Conservation (phyloP, 805 yeast genomes). For the Cyberlindnera euphorbiae region DNA sequence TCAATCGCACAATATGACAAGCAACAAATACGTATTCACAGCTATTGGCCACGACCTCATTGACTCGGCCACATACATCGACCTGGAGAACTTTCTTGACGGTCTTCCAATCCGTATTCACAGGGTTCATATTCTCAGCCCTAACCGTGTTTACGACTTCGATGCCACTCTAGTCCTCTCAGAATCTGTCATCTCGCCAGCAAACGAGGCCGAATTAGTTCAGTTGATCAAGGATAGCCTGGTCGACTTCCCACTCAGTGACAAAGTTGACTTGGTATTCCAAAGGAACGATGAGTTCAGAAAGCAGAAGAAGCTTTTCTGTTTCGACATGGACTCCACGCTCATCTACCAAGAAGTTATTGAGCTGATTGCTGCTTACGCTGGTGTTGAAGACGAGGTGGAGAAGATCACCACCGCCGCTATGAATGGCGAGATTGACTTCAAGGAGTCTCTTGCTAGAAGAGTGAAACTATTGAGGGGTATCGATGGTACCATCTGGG, state of each 20-base stretch:
- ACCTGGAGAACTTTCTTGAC: slow-evolving; percentile 25
- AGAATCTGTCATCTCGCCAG: slow-evolving; percentile 16
- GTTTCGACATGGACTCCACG: slow-evolving; percentile 98
- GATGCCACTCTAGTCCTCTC: slow-evolving; percentile 16
- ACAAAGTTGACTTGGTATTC: slow-evolving; percentile 38
- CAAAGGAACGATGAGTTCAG: slow-evolving; percentile 34
- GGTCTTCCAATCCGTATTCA: slow-evolving; percentile 28
- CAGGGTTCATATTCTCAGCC: slow-evolving; percentile 27
- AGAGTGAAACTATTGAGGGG: slow-evolving; percentile 83
- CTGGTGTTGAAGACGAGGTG: slow-evolving; percentile 84
- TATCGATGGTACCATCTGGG: slow-evolving; percentile 73
- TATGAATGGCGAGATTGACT: slow-evolving; percentile 96
- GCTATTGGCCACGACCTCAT: slow-evolving; percentile 24
- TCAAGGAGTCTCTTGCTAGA: slow-evolving; percentile 69
- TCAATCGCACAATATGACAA: not conserved
- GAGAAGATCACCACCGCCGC: slow-evolving; percentile 88
- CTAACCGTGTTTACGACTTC: slow-evolving; percentile 37
- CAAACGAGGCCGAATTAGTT: slow-evolving; percentile 13
- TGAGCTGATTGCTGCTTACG: slow-evolving; percentile 90
- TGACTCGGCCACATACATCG: slow-evolving; percentile 17
- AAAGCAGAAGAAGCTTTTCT: slow-evolving; percentile 50
- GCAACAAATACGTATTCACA: slow-evolving; percentile 21
- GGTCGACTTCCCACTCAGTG: slow-evolving; percentile 15
- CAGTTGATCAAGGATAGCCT: slow-evolving; percentile 11
- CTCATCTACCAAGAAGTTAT: slow-evolving; percentile 94